phyloP scores from a whole-genome alignment of 345 rosid genomes.

The Eucalyptus sp. region DNA sequence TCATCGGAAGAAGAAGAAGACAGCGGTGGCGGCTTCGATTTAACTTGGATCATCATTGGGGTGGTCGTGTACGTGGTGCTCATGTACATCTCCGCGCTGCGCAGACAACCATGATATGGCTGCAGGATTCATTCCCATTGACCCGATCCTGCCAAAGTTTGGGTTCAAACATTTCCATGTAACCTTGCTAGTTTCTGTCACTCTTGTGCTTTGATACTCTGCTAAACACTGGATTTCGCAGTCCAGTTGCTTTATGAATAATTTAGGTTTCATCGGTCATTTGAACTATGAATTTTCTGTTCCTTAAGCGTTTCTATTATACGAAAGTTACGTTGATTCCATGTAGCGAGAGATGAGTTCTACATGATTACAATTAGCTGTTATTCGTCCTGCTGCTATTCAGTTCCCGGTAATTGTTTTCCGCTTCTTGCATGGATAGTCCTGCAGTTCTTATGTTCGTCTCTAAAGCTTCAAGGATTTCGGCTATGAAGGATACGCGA shows the following conservation, averaged over 20 bases:
- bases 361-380: background rate
- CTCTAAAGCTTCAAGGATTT: background rate
- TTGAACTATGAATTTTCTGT: background rate
- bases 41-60: slow-evolving; percentile 5
- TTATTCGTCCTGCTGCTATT: background rate
- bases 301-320: background rate
- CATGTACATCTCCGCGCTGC: slow-evolving; percentile 21
- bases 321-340: background rate
- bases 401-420: background rate
- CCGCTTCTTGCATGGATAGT: background rate
- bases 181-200: background rate
- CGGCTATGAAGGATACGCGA: background rate
- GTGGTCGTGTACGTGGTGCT: slow-evolving; percentile 23
- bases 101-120: background rate
- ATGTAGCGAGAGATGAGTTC: background rate
- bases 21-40: background rate
- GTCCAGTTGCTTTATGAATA: background rate
- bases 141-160: background rate
- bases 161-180: background rate
- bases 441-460: background rate
- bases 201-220: background rate
- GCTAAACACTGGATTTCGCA: background rate
- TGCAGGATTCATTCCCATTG: slow-evolving; percentile 12
- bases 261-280: background rate
- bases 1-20: slow-evolving; percentile 3